Base-by-base conservation (phyloP, 148 eudicot genomes). In the Dianthus caryophyllus region DNA sequence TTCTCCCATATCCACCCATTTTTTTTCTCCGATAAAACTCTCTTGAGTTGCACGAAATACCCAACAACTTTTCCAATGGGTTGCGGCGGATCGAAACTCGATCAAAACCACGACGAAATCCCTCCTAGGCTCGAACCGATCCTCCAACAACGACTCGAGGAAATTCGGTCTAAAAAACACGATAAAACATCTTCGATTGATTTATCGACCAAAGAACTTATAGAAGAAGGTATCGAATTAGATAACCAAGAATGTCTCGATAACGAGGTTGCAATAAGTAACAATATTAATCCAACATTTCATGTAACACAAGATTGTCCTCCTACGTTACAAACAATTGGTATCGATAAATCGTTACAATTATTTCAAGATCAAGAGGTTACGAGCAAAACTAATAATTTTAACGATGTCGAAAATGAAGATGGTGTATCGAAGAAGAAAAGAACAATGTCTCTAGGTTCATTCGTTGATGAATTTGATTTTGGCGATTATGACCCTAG, bases 61-160 rank as follows among this genome's bases (percentile, higher is more conserved):
- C 5, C 44, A 41, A 41, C 6, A 41, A 41, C 6, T 6, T 4
- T n/a, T n/a, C n/a, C 12, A 30, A 81, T 81, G 84, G 84, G 84
- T 1, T 69, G 77, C 47, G 76, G 70, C 24, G 78, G 66, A 29
- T 81, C 84, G 4, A 66, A 64, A 62, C 50, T 65, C 1, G 61
- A 66, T 4, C 47, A 64, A 30, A 71, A 68, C 29, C 33, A 51
- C 10, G 64, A 77, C 27, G 61, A 36, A 0, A 50, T 68, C 14
- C 79, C 68, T 17, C 66, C 69, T 43, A 66, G 56, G 22, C 38
- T 75, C 54, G 63, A 48, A 13, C 84, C 79, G n/a, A 47, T 75
- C 55, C 47, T 77, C 44, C 69, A 67, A 10, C 53, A 72, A 2
- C 68, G 79, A 62, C 26, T 77, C 6, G 78, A 77, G 21, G 79